Evolutionary conservation across 1,284 basidiomycete species (phyloP), one percentile per base, ranked within the genome.

Genomic region (Inonotus obliquus): DNA sequence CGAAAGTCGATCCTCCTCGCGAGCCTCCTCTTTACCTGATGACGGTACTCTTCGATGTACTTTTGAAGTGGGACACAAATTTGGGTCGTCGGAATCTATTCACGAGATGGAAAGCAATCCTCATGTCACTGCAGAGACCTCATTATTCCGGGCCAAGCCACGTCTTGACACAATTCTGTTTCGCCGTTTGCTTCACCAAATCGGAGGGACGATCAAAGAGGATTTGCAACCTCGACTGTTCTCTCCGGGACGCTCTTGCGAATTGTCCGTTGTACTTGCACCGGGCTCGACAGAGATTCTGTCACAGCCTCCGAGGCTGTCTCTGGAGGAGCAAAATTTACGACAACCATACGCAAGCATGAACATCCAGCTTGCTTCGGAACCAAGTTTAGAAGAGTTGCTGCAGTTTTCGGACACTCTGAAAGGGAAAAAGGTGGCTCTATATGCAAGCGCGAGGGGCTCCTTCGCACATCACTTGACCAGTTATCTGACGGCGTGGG

Each of bases 401-500:
- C 76, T 81, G 0, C 76, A 81, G 17, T 98, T 97, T 74, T 84
- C 87, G 2, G 91, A 94, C 61, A 85, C 82, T 2, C 74, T 98
- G 49, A 85, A 87, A 65, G 92, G 92, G 4, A 92, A 88, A 72
- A 89, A 85, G 67, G 92, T 89, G 0, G 84, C 83, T 0, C 76
- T 98, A 17, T 90, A 95, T 68, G 92, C 95, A 5, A 89, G 84
- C 67, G 81, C 91, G 13, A 85, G 84, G 62, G 92, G 91, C 48
- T 84, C 87, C 0, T 98, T 97, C 69, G 94, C 94, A 0, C 89
- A 91, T 55, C 92, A 96, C 72, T 78, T 98, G 27, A 94, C 93
- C 38, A 90, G 87, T 67, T 96, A 96, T 73, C 81, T 97, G 60
- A 91, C 91, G n/a, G 84, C 90, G 3, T 97, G 95, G 94, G 94